Base-by-base conservation (phyloP, 2,329 filamentous ascomycete species). In the Arachnomyces sp. region DNA sequence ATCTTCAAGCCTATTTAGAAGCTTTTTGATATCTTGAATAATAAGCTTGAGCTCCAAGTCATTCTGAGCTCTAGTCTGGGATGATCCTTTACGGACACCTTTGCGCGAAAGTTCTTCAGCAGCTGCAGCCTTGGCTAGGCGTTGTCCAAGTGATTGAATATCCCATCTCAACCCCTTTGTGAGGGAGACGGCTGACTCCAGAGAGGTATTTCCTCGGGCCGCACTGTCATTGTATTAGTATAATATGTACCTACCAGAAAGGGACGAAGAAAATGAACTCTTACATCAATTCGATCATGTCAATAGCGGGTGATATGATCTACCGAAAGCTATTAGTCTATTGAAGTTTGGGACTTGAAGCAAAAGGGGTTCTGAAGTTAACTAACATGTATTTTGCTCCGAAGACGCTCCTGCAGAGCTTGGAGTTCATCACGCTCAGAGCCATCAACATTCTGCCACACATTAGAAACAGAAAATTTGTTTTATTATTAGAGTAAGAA, bases 201-300 rank as follows among this genome's bases (percentile, higher is more conserved):
- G 74, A 25, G 80, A 82, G 0, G 81, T 85, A 48, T 86, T 85
- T n/a, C 82, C 82, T 45, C 82, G 75, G 28, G 82, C 82, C 44
- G 82, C 80, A 52, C 74, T 77, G 40, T 29, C 8, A 14, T 54
- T 17, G 59, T 50, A 42, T 39, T 40, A 33, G 12, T 11, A n/a
- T 44, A n/a, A 54, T 32, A 51, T 6, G 16, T 31, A 28, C 5
- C 21, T 9, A 25, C 21, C 21, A 5, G 16, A 34, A 30, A 16
- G 11, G 35, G 8, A 21, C n/a, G 5, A 21, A 31, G 11, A 31
- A 14, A 14, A 38, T 37, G 34, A 16, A 12, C 21, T 56, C 73
- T 52, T 61, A 85, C 81, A 92, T 92, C 52, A 95, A 75, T 60
- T 95, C 86, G 52, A 95, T 87, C 71, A 95, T 80, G 58, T 95